A percentile compares a stretch with the other conserved stretches of the same genome.
phyloP scores from a whole-genome alignment of 1,284 basidiomycete species.

The Sanguinoderma infundibulare region DNA sequence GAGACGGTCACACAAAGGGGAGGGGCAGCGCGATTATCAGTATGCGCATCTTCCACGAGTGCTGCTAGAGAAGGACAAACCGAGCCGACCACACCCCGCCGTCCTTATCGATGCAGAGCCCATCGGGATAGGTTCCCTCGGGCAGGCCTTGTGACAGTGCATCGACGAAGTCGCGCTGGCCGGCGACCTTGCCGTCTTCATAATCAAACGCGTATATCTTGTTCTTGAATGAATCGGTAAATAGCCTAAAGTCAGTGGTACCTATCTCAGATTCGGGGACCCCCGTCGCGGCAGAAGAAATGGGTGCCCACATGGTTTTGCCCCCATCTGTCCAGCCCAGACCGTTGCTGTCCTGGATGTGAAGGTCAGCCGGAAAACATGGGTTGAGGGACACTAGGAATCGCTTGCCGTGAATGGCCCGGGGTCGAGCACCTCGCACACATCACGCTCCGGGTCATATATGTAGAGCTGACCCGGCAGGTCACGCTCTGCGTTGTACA shows the following conservation, averaged over 20 bases:
- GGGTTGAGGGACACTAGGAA: not conserved
- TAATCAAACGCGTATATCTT: constrained; percentile 72
- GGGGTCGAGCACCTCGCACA: constrained; percentile 57
- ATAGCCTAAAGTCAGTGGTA: constrained; percentile 50
- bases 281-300: constrained; percentile 18
- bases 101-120: constrained; percentile 65
- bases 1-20: not conserved
- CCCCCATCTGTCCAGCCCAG: constrained; percentile 67
- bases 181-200: constrained; percentile 54
- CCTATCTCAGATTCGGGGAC: constrained; percentile 21
- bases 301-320: constrained; percentile 53
- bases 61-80: constrained; percentile 38
- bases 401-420: constrained; percentile 65
- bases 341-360: constrained; percentile 62
- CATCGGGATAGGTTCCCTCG: constrained; percentile 59
- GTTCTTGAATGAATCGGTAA: constrained; percentile 68
- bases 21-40: constrained; percentile 21
- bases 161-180: constrained; percentile 61
- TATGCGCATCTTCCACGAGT: constrained; percentile 7
- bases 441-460: constrained; percentile 55
- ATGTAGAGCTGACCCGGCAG: constrained; percentile 63
- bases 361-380: constrained; percentile 10
- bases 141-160: constrained; percentile 55
- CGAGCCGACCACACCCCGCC: constrained; percentile 73
- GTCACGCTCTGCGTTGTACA: constrained; percentile 51